phyloP scores from a whole-genome alignment of 371 early-diverging fungal genomes.

The Ecytonucleospora hepatopenaei region DNA sequence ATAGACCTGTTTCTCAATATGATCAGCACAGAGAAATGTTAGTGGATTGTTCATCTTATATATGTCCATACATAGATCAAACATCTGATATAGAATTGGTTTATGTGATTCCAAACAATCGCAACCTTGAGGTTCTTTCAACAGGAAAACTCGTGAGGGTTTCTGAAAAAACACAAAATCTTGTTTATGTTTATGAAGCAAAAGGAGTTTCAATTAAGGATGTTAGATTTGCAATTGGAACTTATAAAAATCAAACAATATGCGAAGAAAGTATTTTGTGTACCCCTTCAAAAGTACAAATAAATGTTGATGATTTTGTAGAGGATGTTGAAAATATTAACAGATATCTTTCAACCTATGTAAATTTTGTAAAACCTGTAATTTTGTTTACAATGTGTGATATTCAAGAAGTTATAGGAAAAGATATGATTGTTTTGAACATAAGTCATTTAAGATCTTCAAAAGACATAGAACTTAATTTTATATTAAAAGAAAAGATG shows the following conservation, averaged over 20 bases:
- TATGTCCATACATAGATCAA: conserved; percentile 20
- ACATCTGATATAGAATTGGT: conserved; percentile 38
- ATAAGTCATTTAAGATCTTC: conserved; percentile 27
- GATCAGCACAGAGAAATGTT: conserved; percentile 42
- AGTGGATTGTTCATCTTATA: conserved; percentile 3
- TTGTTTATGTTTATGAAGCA: conserved; percentile 42
- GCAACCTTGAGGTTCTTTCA: conserved; percentile 36
- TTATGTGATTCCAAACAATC: conserved; percentile 44
- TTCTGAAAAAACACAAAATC: conserved; percentile 42
- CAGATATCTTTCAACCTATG: conserved; percentile 25
- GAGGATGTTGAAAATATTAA: conserved; percentile 30
- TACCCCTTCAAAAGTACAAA: conserved; percentile 12
- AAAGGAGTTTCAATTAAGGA: conserved; percentile 21
- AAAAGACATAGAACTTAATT: conserved; percentile 49
- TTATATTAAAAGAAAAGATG: conserved; percentile 27
- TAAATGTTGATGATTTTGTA: conserved; percentile 15
- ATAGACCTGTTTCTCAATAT: conserved; percentile 15
- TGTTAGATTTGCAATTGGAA: conserved; percentile 50
- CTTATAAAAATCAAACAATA: conserved; percentile 24
- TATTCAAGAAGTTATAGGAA: conserved; percentile 18
- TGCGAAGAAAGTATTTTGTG: conserved; percentile 25
- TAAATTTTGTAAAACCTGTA: conserved; percentile 10
- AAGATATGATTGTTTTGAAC: conserved; percentile 30
- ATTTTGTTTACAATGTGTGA: conserved; percentile 42
- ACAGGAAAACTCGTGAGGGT: conserved; percentile 43